Evolutionary conservation across 495 filamentous ascomycete genomes (phyloP).

Genomic region (Podospora sp.): DNA sequence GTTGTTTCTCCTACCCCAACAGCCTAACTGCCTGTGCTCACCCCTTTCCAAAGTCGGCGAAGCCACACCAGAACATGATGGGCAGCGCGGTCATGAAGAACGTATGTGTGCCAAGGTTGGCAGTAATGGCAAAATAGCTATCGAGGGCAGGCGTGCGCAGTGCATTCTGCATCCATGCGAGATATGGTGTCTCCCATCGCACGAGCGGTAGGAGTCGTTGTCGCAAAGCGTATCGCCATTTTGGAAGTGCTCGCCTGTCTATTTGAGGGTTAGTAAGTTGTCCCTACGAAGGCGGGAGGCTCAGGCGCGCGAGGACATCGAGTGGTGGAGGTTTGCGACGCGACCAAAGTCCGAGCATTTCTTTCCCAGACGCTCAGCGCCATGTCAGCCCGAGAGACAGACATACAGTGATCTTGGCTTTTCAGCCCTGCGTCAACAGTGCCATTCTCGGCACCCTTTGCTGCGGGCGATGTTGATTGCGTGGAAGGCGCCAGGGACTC

Average conservation of each 20-base stretch:
- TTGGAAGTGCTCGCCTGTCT: slow-evolving; percentile 83
- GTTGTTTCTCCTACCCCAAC: background rate
- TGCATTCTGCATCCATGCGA: slow-evolving; percentile 79
- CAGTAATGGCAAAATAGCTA: slow-evolving; percentile 93
- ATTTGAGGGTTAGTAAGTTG: slow-evolving; percentile 15
- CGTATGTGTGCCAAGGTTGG: slow-evolving; percentile 96
- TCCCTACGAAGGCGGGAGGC: background rate
- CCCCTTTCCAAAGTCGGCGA: slow-evolving; percentile 78
- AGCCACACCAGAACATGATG: slow-evolving; percentile 94
- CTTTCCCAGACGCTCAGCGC: background rate
- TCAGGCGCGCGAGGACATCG: background rate
- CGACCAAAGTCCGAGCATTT: background rate
- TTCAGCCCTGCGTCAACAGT: slow-evolving; percentile 72
- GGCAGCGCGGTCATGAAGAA: slow-evolving; percentile 97
- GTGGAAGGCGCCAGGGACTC: slow-evolving; percentile 29
- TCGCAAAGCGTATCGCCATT: slow-evolving; percentile 86
- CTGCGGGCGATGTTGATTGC: slow-evolving; percentile 18
- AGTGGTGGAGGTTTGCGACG: background rate
- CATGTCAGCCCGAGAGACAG: background rate
- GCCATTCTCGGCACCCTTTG: slow-evolving; percentile 29
- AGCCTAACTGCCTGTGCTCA: slow-evolving; percentile 53
- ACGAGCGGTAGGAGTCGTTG: slow-evolving; percentile 82
- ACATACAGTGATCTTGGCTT: slow-evolving; percentile 73
- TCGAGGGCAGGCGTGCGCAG: slow-evolving; percentile 80
- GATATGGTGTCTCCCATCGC: slow-evolving; percentile 92